These are phyloP conservation scores for Striga asiatica DNA, from an alignment of 257 asterid genomes.

Conservation along the genomic window DNA sequence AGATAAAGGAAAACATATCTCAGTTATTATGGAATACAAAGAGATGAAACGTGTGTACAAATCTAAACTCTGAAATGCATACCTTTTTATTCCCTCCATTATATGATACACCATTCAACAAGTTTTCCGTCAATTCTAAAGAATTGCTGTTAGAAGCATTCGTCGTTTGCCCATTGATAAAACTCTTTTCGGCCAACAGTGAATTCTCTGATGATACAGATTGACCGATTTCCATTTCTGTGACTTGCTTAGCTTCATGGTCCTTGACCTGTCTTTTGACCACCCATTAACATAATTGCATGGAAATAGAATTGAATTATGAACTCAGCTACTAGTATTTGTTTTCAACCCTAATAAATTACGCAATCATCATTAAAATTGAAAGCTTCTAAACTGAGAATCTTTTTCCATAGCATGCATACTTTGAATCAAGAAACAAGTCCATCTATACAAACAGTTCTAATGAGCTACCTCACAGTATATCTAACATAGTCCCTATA, in stretches of 20 bases:
- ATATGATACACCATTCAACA: constrained; percentile 16
- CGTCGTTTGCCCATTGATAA: constrained; percentile 29
- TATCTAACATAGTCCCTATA: not conserved
- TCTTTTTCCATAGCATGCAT: not conserved
- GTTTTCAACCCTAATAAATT: no score
- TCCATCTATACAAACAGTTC: not conserved
- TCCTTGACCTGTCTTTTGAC: constrained; percentile 63
- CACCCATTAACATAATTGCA: constrained; percentile 21
- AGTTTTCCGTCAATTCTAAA: constrained; percentile 40
- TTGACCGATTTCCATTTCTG: constrained; percentile 35
- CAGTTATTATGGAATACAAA: not conserved
- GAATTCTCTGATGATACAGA: constrained; percentile 57
- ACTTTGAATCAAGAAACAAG: not conserved
- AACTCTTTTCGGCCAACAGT: constrained; percentile 58
- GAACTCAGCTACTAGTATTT: not conserved
- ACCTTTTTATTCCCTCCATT: constrained; percentile 40
- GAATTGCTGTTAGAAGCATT: constrained; percentile 29
- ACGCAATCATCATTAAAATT: constrained; percentile 2
- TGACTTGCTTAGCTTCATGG: constrained; percentile 39
- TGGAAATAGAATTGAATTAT: constrained; percentile 3
- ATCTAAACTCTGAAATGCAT: constrained; percentile 13
- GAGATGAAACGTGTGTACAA: not conserved
- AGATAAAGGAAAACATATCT: constrained; percentile 17
- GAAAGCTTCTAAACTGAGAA: not conserved
- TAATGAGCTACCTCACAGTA: not conserved